Percentiles rank a stretch among this genome's conserved stretches.
Conservation (phyloP, 257 asterid genomes). For the Fraxinus cuspidata region DNA sequence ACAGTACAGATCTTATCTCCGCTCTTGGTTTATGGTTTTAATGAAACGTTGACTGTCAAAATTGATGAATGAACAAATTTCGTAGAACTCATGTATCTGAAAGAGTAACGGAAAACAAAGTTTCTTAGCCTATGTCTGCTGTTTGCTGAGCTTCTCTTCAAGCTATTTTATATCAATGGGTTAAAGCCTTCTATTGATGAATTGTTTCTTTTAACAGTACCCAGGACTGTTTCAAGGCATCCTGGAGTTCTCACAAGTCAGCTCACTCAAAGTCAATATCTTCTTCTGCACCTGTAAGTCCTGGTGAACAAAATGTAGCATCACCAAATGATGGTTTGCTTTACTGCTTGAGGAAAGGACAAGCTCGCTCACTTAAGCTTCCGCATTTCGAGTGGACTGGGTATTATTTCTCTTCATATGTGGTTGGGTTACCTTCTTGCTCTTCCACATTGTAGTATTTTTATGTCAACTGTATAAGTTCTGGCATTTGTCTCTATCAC, state of each 20-base stretch:
- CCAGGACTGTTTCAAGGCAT: conserved; percentile 95
- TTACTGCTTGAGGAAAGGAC: conserved; percentile 91
- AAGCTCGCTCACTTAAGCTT: conserved; percentile 62
- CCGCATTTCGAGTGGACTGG: conserved; percentile 97
- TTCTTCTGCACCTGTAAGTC: conserved; percentile 43
- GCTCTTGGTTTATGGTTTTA: conserved; percentile 4
- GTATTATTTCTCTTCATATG: conserved; percentile 38
- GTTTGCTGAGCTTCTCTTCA: neutral
- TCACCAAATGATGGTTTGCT: conserved; percentile 69
- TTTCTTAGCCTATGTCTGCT: neutral
- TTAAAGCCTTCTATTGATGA: conserved; percentile 18
- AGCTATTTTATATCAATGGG: conserved; percentile 15
- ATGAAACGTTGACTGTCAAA: conserved; percentile 4
- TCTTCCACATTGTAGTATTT: neutral
- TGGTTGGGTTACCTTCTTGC: neutral
- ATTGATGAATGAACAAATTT: neutral
- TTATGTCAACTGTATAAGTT: neutral
- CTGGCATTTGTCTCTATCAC: neutral
- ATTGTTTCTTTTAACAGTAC: conserved; percentile 46
- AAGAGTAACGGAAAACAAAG: neutral
- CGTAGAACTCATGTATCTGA: neutral
- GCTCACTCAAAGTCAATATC: conserved; percentile 76
- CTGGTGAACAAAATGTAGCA: conserved; percentile 44
- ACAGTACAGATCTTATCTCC: neutral
- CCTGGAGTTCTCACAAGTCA: conserved; percentile 91